phyloP scores from a whole-genome alignment of 2,329 filamentous ascomycete species.

The Stagonosporopsis tanaceti region DNA sequence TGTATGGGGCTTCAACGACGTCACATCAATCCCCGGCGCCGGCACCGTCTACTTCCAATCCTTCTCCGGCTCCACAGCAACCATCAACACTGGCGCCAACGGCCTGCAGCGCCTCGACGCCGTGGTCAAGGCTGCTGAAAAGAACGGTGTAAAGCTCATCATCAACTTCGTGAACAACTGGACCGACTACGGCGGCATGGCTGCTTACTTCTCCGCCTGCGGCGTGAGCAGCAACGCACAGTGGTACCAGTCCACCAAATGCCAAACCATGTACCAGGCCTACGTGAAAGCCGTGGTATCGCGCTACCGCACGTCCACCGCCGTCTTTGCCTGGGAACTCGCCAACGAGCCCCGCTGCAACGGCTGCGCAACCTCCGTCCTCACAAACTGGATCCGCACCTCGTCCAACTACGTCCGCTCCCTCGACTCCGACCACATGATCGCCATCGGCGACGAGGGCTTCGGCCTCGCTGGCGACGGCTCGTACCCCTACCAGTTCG shows the following conservation, averaged over 20 bases:
- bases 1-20: conserved; percentile 71
- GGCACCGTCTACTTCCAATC: conserved; percentile 64
- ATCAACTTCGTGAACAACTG: conserved; percentile 66
- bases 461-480: conserved; percentile 39
- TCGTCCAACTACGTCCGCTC: conserved; percentile 64
- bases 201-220: conserved; percentile 64
- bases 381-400: conserved; percentile 61
- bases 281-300: conserved; percentile 61
- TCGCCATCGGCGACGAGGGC: conserved; percentile 63
- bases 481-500: conserved; percentile 50
- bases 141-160: conserved; percentile 61
- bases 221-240: conserved; percentile 62
- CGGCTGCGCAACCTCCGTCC: conserved; percentile 48
- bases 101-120: conserved; percentile 59
- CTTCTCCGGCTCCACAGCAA: conserved; percentile 56
- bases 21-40: conserved; percentile 52
- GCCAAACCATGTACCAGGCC: conserved; percentile 59
- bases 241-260: conserved; percentile 55
- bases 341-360: conserved; percentile 56
- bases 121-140: conserved; percentile 60
- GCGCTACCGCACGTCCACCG: conserved; percentile 58
- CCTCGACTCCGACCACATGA: conserved; percentile 62
- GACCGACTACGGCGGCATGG: conserved; percentile 67
- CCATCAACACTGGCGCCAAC: conserved; percentile 58
- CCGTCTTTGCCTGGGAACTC: conserved; percentile 65